Evolutionary conservation across 164 flowering plant species (phyloP), one percentile per base, ranked within the genome.

Genomic region (Aristolochia californica): DNA sequence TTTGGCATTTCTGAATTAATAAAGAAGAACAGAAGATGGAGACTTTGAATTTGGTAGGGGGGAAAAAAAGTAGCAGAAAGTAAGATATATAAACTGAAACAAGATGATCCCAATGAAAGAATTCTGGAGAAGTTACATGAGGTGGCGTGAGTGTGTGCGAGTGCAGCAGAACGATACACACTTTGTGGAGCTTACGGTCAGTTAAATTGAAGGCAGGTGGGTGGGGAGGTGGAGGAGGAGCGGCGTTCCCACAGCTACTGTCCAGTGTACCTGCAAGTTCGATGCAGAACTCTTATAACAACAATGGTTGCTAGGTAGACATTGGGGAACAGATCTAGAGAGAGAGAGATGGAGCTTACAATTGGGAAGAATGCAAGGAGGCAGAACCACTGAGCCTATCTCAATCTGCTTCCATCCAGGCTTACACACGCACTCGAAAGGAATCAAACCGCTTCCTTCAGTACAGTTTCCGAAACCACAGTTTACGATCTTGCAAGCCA

Each of bases 381-480:
- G 54, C 5, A 50, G 54, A 26, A 8, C 54, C 15, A 50, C 0
- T 5, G 2, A 13, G 17, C 54, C 54, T 26, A 50, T 22, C 11
- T 18, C 16, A 1, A 50, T 10, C 54, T 50, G 23, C 22, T 50
- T 50, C 54, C 54, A 50, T 20, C 54, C 54, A 10, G 54, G 27
- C 13, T 50, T 50, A 22, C 54, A 50, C 2, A 4, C 22, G 22
- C 54, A 50, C 15, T 50, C 54, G 27, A 50, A 50, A 12, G 54
- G 54, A 22, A 50, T 13, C 54, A 50, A 23, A 26, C 15, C 14
- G 15, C 54, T 16, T 50, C 26, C 26, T 50, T 50, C 54, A 13
- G 54, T 50, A 50, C 54, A 50, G 27, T 50, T 50, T 13, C 54
- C 54, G 23, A 22, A 26, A 16, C 54, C 54, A 50, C 54, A 50